Conservation (phyloP, 2,329 filamentous ascomycete species). For the Botrytis galanthina region DNA sequence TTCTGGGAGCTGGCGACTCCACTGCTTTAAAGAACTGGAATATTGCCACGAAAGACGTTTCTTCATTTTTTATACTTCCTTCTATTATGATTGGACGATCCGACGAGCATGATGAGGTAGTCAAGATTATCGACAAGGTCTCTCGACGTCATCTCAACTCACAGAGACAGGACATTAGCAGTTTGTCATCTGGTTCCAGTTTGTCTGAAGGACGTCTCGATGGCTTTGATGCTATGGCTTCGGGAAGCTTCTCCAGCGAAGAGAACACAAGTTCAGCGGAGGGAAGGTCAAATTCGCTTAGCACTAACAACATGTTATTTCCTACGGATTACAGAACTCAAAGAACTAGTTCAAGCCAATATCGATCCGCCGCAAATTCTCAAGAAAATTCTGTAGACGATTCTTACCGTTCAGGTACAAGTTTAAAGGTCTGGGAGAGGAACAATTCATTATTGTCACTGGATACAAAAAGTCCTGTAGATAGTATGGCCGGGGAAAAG, state of each 20-base stretch:
- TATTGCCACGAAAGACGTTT: conserved; percentile 81
- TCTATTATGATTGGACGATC: conserved; percentile 76
- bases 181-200: conserved; percentile 54
- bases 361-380: conserved; percentile 28
- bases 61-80: conserved; percentile 74
- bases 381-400: conserved; percentile 31
- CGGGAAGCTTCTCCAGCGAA: conserved; percentile 57
- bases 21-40: conserved; percentile 69
- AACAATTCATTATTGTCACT: conserved; percentile 28
- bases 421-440: conserved; percentile 34
- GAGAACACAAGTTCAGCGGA: conserved; percentile 55
- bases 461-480: conserved; percentile 29
- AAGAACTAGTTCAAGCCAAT: conserved; percentile 24
- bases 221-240: conserved; percentile 30
- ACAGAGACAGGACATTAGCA: conserved; percentile 42
- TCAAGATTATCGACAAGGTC: conserved; percentile 74
- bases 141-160: conserved; percentile 60
- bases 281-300: conserved; percentile 39
- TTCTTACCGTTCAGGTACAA: conserved; percentile 21
- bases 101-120: conserved; percentile 66
- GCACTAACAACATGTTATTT: conserved; percentile 15
- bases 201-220: conserved; percentile 45
- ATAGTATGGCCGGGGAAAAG: conserved; percentile 25
- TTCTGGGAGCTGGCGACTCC: conserved; percentile 73
- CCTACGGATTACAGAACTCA: conserved; percentile 19